Base-by-base conservation (phyloP, 2,329 filamentous ascomycete genomes). In the Knoxdaviesia proteae region DNA sequence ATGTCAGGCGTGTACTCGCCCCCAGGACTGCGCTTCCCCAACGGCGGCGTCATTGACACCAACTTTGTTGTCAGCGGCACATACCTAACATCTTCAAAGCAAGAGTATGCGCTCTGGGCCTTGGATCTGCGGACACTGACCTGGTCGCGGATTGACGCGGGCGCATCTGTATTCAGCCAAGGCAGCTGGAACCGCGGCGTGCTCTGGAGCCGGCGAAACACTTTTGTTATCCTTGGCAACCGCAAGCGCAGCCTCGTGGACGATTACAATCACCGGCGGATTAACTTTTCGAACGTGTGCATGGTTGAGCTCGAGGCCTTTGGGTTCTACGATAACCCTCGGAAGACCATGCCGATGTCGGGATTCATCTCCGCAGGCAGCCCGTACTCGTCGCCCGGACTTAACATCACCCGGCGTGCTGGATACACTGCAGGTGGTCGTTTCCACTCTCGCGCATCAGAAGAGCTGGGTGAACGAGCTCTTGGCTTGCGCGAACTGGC, bases 31-130 rank as follows among this genome's bases (percentile, higher is more conserved):
- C 77, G 90, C 7, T 98, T 98, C 53, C 90, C 90, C 1, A 98
- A 94, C 49, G 90, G 90, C 32, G 90, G 87, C 37, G 76, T 98
- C 40, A 88, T 96, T 49, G 88, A 94, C 57, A 88, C 84, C 5
- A 83, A 94, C 56, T 96, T 98, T 53, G 86, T 98, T 38, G 88
- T 98, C 29, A 94, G 87, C 55, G 90, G 90, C 32, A 98, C 90
- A 0, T 96, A 96, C 56, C 69, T 98, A 45, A 98, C 90, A 0
- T 94, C 88, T 1, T 94, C 88, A 1, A 96, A 94, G 60, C 88
- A 96, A 56, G 90, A 98, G 57, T 98, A 96, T 59, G 88, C 90
- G 0, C 67, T 98, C 1, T 98, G 90, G 90, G 88, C 90, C 2
- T 63, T 98, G 40, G 87, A 98, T 54, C 61, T 98, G 44, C 76